phyloP scores from a whole-genome alignment of 192 early-diverging fungal genomes.

The Dissophora globulifera region DNA sequence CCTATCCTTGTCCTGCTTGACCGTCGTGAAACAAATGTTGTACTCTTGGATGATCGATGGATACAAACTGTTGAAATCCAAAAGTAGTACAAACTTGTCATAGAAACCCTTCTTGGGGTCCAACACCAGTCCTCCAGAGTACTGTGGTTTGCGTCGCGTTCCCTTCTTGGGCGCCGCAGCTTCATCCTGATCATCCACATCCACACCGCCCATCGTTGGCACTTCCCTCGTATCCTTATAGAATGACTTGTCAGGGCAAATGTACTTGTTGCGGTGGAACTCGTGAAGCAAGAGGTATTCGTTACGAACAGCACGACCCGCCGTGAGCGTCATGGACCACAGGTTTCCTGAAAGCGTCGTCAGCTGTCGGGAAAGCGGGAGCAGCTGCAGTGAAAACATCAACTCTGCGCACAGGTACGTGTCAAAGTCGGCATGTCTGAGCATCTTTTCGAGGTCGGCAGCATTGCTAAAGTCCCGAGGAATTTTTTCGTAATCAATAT shows the following conservation, averaged over 20 bases:
- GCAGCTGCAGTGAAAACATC: conserved; percentile 89
- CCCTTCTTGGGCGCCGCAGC: conserved; percentile 51
- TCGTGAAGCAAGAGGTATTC: conserved; percentile 96
- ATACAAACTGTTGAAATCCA: conserved; percentile 99
- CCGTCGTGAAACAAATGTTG: conserved; percentile 99
- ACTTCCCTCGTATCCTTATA: conserved; percentile 23
- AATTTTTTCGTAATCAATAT: conserved; percentile 86
- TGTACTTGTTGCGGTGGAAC: conserved; percentile 91
- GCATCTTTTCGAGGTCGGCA: conserved; percentile 70
- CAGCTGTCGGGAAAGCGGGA: conserved; percentile 93
- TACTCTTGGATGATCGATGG: conserved; percentile 99
- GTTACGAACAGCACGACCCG: conserved; percentile 93
- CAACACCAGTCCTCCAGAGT: conserved; percentile 94
- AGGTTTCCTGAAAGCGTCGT: conserved; percentile 95
- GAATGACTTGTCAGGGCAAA: conserved; percentile 88
- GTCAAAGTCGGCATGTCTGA: conserved; percentile 87
- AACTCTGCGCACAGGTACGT: conserved; percentile 80
- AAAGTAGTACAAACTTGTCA: conserved; percentile 91
- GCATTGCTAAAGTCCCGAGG: conserved; percentile 73
- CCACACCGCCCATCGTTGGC: conserved; percentile 20
- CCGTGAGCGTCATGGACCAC: conserved; percentile 92
- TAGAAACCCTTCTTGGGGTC: conserved; percentile 99
- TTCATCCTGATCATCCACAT: conserved; percentile 52
- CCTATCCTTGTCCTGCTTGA: conserved; percentile 59
- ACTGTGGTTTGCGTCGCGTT: conserved; percentile 86